Evolutionary conservation across 371 early-diverging fungal species (phyloP).

Genomic region (Mortierella sp.): DNA sequence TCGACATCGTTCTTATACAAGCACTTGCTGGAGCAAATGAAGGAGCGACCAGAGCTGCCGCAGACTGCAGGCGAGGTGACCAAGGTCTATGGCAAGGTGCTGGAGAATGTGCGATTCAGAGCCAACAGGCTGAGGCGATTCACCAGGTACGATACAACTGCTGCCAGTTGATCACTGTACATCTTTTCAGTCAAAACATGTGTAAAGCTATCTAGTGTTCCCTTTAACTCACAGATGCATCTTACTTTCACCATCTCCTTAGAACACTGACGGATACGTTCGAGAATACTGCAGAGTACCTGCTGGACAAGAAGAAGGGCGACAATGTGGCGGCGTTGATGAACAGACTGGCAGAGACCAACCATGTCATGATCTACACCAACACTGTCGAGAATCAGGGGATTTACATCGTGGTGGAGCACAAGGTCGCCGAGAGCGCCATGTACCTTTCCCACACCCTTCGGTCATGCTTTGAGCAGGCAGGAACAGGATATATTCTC

Average conservation of each 20-base stretch:
- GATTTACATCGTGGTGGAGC: conserved; percentile 71
- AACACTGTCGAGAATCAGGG: conserved; percentile 74
- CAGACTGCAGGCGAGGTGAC: conserved; percentile 64
- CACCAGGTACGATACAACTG: conserved; percentile 60
- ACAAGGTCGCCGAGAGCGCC: conserved; percentile 48
- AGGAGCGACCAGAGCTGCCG: conserved; percentile 34
- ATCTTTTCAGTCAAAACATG: no score
- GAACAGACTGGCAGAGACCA: conserved; percentile 70
- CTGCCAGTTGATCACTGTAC: not conserved
- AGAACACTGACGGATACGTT: conserved; percentile 76
- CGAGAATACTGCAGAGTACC: conserved; percentile 84
- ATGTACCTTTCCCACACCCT: conserved; percentile 42
- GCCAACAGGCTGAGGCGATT: conserved; percentile 75
- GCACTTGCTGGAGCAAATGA: conserved; percentile 51
- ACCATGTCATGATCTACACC: conserved; percentile 79
- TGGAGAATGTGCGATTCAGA: conserved; percentile 76
- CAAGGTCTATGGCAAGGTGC: conserved; percentile 69
- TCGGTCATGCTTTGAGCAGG: conserved; percentile 49
- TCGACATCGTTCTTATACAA: conserved; percentile 50
- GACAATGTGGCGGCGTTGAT: conserved; percentile 66
- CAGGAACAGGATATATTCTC: conserved; percentile 64
- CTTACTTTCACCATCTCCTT: no score
- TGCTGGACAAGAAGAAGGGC: conserved; percentile 62
- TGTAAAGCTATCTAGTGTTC: no score
- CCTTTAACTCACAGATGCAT: no score